Evolutionary conservation across 1,284 basidiomycete genomes (phyloP), one percentile per base, ranked within the genome.

Genomic region (Thecaphora thlaspeos): DNA sequence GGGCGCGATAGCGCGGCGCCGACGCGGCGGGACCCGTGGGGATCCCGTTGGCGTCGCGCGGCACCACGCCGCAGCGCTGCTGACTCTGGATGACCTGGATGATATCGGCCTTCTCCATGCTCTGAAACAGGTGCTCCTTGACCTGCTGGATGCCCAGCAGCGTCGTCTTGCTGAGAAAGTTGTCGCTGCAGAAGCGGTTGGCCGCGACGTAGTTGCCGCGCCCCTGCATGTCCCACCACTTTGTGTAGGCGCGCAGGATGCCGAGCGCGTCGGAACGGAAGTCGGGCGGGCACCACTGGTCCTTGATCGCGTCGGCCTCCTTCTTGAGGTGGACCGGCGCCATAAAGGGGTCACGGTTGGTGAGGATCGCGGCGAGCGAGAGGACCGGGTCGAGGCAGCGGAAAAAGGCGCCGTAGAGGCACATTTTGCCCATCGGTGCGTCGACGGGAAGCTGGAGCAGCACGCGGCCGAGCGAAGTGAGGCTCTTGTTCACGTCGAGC

Each of bases 401-500:
- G 86, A 95, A 95, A 82, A 96, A 91, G 66, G 88, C 87, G 36
- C 92, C 93, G 76, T 88, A 90, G 1, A 96, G 82, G 48, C 92
- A 89, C 56, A 97, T 82, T 60, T 91, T 87, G 51, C 91, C 93
- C 79, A 96, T 87, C 51, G 90, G 87, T 0, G 86, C 89, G 51
- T 96, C 92, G 45, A 94, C 85, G 7, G 93, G 93, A 1, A 96
- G 81, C 77, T 94, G 89, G 18, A 93, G 84, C 30, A 97, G 83
- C 14, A 96, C 88, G 23, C 87, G 85, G 9, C 93, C 93, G 5
- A 97, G 84, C 2, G 90, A 86, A 0, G 93, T 95, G 43, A 96
- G 81, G 61, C 87, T 86, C 73, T 91, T 86, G 52, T 83, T 79
- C 24, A 82, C 79, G 78, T 94, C 90, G 37, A 97, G 81, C 2